These are phyloP conservation scores for Cyberlindnera xylosilytica DNA, from an alignment of 805 yeast species.

Conservation along the genomic window DNA sequence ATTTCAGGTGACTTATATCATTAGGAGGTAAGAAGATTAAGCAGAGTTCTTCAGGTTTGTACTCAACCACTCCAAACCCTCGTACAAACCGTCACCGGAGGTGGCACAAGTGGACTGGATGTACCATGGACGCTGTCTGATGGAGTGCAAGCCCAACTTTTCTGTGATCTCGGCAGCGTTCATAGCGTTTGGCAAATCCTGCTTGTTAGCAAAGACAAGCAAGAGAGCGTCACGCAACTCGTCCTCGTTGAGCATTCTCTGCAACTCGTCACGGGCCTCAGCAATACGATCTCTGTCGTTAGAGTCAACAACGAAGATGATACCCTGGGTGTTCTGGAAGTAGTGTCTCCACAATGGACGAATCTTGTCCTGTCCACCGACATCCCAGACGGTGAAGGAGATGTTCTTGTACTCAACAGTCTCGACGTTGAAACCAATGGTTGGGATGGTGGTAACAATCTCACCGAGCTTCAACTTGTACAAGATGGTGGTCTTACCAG, in stretches of 20 bases:
- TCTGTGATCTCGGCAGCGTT: slow-evolving; percentile 98
- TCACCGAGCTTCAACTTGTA: slow-evolving; percentile 94
- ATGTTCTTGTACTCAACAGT: slow-evolving; percentile 97
- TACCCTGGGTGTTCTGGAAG: slow-evolving; percentile 98
- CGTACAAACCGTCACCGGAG: slow-evolving; percentile 97
- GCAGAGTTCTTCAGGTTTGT: slow-evolving; percentile 78
- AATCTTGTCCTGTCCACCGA: slow-evolving; percentile 99
- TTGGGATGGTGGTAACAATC: slow-evolving; percentile 94
- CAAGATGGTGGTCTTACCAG: slow-evolving; percentile 96
- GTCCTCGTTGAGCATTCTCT: slow-evolving; percentile 97
- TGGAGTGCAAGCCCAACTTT: slow-evolving; percentile 92
- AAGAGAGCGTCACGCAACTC: slow-evolving; percentile 95
- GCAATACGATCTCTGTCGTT: slow-evolving; percentile 97
- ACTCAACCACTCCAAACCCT: slow-evolving; percentile 96
- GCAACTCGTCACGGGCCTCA: slow-evolving; percentile 97
- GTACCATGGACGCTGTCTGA: slow-evolving; percentile 99
- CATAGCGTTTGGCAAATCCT: slow-evolving; percentile 99
- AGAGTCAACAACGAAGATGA: slow-evolving; percentile 95
- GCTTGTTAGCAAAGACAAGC: slow-evolving; percentile 96
- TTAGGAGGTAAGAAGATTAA: slow-evolving; percentile 19
- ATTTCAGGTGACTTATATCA: slow-evolving; percentile 9
- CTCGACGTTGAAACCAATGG: slow-evolving; percentile 96
- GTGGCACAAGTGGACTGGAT: slow-evolving; percentile 99
- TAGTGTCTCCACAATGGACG: slow-evolving; percentile 99
- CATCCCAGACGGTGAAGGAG: slow-evolving; percentile 98